phyloP scores from a whole-genome alignment of 345 rosid genomes.

The Populus alba region DNA sequence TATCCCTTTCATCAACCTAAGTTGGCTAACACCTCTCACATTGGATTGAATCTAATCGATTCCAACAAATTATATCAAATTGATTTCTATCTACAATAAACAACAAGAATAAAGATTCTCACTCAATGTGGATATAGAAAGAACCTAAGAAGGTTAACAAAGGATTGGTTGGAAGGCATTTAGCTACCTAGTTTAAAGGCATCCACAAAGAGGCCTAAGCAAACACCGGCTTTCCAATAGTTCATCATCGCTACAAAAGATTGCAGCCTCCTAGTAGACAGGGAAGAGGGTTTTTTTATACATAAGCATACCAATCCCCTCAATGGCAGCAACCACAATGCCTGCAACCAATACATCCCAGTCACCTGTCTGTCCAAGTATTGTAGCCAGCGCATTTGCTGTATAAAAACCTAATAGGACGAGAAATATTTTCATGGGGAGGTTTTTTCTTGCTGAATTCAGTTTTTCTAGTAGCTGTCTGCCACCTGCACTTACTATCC shows the following conservation, averaged over 20 bases:
- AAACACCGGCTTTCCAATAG: slow-evolving; percentile 95
- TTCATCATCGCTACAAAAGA: slow-evolving; percentile 77
- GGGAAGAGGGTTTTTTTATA: slow-evolving; percentile 59
- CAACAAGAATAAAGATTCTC: not conserved
- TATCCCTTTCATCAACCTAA: not conserved
- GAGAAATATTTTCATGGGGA: slow-evolving; percentile 87
- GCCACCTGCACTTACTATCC: slow-evolving; percentile 83
- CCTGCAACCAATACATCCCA: slow-evolving; percentile 98
- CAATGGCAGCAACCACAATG: slow-evolving; percentile 87
- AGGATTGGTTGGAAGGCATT: not conserved
- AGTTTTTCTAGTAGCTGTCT: slow-evolving; percentile 71
- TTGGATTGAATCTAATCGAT: not conserved
- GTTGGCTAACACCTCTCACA: not conserved
- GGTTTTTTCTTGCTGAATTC: slow-evolving; percentile 75
- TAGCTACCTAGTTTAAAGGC: slow-evolving; percentile 93
- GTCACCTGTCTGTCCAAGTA: slow-evolving; percentile 97
- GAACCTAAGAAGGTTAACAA: not conserved
- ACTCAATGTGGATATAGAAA: not conserved
- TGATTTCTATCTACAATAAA: not conserved
- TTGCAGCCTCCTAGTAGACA: slow-evolving; percentile 51
- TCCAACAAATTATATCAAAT: not conserved
- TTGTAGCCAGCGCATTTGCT: slow-evolving; percentile 93
- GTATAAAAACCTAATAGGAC: slow-evolving; percentile 90
- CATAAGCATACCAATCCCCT: slow-evolving; percentile 92
- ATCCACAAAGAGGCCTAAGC: slow-evolving; percentile 96